These are phyloP conservation scores for Citrus sinensis DNA, from an alignment of 345 rosid genomes.

Conservation along the genomic window DNA sequence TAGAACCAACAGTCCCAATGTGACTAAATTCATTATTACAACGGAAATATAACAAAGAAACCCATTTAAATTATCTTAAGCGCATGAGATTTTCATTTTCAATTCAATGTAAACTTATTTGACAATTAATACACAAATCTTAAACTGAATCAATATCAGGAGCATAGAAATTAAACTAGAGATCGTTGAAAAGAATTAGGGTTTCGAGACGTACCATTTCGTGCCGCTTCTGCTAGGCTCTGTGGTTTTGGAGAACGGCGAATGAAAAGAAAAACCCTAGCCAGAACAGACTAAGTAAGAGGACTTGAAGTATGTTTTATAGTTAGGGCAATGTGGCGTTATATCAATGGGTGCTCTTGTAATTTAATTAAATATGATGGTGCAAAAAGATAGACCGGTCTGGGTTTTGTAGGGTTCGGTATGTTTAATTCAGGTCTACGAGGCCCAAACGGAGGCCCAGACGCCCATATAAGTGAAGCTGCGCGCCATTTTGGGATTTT, in stretches of 20 bases:
- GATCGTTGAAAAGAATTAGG: background rate
- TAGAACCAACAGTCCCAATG: background rate
- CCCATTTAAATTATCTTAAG: background rate
- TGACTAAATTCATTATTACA: background rate
- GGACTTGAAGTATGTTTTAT: background rate
- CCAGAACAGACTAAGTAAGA: background rate
- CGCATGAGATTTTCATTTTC: background rate
- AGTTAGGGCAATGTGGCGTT: background rate
- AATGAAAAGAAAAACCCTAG: background rate
- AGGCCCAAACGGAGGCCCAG: background rate
- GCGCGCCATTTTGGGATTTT: too few species aligned
- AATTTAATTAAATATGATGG: background rate
- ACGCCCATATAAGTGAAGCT: background rate
- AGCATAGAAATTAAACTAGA: background rate
- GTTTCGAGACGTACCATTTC: slow-evolving; percentile 7
- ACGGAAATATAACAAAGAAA: background rate
- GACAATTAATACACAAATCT: background rate
- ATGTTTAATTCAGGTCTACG: background rate
- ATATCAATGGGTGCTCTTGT: background rate
- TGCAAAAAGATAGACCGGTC: background rate
- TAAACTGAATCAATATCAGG: background rate
- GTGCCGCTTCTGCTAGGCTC: background rate
- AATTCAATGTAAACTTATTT: background rate
- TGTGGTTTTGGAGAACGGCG: background rate
- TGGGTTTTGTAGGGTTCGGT: background rate